Evolutionary conservation across 768 basidiomycete genomes (phyloP), one percentile per base, ranked within the genome.

Genomic region (Russula vinacea): DNA sequence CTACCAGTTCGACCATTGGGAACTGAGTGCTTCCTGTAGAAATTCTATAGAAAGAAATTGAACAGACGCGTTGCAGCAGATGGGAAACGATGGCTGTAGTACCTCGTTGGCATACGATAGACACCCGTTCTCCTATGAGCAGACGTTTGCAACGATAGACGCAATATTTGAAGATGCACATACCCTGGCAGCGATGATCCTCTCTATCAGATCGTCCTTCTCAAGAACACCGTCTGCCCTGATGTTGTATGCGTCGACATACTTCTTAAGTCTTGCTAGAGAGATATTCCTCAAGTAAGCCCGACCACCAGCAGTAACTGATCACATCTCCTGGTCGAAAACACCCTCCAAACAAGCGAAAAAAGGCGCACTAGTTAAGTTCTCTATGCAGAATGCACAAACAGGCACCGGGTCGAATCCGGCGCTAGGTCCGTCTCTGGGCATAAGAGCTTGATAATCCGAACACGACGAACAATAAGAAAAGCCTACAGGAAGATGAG

Each of bases 381-480:
- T 78, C 59, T 91, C 89, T 57, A 90, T 84, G 73, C 90, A 92
- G 71, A 77, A 89, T 1, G 78, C 86, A 70, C 90, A 92, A 39
- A 92, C 90, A 32, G 78, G 74, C 66, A 83, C 80, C 9, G 77
- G 70, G 70, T 89, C 87, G 72, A 91, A 87, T 5, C 90, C 90
- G 14, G 78, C 72, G 37, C 77, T 80, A 11, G 74, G 51, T 11
- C 81, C 81, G 29, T 70, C 67, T 9, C 88, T 80, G n/a, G 90
- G 90, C 84, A 90, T 84, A 45, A 92, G 78, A n/a, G 88, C 90
- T 70, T 86, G 87, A 72, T 82, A 90, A 70, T 91, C 90, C 2
- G 84, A 78, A 73, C 90, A 92, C 49, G 80, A 83, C 42, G 83
- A 79, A 71, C 90, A 92, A 71, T 89, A 92, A 6, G 77, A 74